A percentile compares a stretch with the other conserved stretches of the same genome.
phyloP scores from a whole-genome alignment of 768 basidiomycete species.

The Rhodosporidiobolus sp. region DNA sequence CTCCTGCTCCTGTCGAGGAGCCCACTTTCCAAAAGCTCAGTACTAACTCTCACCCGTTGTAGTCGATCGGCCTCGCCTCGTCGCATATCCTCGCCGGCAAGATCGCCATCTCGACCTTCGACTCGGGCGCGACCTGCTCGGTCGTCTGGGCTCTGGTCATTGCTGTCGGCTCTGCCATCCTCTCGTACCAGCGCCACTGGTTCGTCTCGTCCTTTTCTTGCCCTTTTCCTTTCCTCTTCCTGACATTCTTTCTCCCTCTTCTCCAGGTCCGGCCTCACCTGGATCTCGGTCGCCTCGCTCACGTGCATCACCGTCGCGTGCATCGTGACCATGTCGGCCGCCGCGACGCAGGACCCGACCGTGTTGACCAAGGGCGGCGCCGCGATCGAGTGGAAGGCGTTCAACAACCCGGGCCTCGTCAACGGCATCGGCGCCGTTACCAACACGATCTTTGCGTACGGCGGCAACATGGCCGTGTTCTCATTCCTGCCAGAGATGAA shows the following conservation, averaged over 20 bases:
- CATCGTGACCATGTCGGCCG: constrained; percentile 11
- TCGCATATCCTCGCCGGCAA: constrained; percentile 18
- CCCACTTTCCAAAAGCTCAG: too few relatives aligned
- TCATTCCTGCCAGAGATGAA: constrained; percentile 17
- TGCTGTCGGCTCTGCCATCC: background rate
- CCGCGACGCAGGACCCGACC: background rate
- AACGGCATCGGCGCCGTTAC: background rate
- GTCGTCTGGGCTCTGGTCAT: constrained; percentile 9
- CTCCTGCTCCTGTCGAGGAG: too few relatives aligned
- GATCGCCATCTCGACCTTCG: constrained; percentile 11
- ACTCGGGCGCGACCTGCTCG: background rate
- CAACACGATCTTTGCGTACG: background rate
- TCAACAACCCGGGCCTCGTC: too few relatives aligned
- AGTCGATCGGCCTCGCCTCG: constrained; percentile 9
- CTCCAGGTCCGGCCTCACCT: background rate
- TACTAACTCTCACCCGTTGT: too few relatives aligned
- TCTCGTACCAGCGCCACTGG: constrained; percentile 14
- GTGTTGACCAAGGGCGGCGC: background rate
- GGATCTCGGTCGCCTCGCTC: constrained; percentile 4
- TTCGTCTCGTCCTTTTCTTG: too few relatives aligned
- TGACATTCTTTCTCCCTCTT: too few relatives aligned
- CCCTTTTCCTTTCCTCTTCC: too few relatives aligned
- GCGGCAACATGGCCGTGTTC: constrained; percentile 17
- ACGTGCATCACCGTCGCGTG: constrained; percentile 13
- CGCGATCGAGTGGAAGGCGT: too few relatives aligned